Evolutionary conservation across 2,329 filamentous ascomycete genomes (phyloP).

Genomic region (Fonsecaea multimorphosa): DNA sequence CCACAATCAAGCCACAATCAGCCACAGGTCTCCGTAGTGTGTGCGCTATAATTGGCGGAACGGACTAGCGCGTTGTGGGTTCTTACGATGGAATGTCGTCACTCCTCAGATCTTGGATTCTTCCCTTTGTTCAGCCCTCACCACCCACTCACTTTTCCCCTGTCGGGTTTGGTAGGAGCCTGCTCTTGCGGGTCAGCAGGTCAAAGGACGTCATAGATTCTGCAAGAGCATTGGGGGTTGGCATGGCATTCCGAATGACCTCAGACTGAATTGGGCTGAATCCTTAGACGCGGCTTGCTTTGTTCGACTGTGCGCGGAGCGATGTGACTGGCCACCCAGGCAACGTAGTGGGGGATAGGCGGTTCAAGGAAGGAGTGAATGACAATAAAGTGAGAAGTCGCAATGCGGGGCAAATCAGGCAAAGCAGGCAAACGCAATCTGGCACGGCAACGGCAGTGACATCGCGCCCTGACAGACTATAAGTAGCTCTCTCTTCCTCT

Average conservation of each 20-base stretch:
- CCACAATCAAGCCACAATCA: constrained; percentile 4
- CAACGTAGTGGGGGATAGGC: background rate
- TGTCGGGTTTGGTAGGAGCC: background rate
- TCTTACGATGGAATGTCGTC: background rate
- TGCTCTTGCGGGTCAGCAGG: background rate
- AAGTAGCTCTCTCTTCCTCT: constrained; percentile 27
- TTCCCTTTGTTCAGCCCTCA: background rate
- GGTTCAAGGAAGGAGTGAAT: background rate
- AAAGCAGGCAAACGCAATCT: constrained; percentile 17
- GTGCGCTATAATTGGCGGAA: background rate
- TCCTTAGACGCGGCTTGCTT: background rate
- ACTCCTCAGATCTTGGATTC: background rate
- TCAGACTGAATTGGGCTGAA: background rate
- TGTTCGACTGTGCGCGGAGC: background rate
- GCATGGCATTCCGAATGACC: background rate
- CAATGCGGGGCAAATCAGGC: constrained; percentile 18
- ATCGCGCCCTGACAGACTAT: constrained; percentile 18
- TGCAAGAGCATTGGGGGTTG: background rate
- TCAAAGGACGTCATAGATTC: constrained; percentile 6
- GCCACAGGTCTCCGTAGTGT: background rate
- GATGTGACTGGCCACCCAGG: background rate
- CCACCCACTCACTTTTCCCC: background rate
- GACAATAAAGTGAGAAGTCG: background rate
- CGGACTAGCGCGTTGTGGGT: background rate
- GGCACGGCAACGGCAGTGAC: background rate